Evolutionary conservation across 192 early-diverging fungal species (phyloP).

Genomic region (Rhizoclosmatium globosum): DNA sequence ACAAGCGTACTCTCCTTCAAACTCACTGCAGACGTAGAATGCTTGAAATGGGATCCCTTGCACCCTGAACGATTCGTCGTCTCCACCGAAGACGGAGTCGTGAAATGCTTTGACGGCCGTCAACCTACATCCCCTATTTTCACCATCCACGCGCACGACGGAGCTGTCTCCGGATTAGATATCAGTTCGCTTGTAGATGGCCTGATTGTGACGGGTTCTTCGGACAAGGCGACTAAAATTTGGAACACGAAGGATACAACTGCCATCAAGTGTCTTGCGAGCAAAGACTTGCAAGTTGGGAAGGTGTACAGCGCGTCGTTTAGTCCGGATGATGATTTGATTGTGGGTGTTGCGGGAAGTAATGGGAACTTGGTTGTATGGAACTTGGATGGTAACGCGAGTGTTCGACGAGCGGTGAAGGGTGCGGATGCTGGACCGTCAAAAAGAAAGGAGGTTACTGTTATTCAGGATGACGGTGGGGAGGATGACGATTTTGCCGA

Average conservation of each 20-base stretch:
- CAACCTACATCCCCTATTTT: constrained; percentile 67
- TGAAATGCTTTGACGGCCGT: constrained; percentile 89
- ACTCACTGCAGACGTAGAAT: constrained; percentile 89
- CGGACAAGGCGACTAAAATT: constrained; percentile 91
- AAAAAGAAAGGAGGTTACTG: constrained; percentile 12
- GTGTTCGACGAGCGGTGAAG: constrained; percentile 63
- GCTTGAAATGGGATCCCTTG: constrained; percentile 91
- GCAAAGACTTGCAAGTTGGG: constrained; percentile 81
- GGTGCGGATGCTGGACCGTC: constrained; percentile 23
- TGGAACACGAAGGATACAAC: constrained; percentile 85
- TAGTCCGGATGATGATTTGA: constrained; percentile 92
- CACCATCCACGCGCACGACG: constrained; percentile 94
- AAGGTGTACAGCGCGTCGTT: constrained; percentile 88
- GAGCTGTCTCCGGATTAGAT: constrained; percentile 87
- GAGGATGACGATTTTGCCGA: constrained; percentile 14
- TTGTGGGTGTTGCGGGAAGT: constrained; percentile 87
- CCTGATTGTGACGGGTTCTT: constrained; percentile 89
- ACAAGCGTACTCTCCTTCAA: constrained; percentile 71
- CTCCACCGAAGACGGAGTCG: constrained; percentile 89
- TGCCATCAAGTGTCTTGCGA: constrained; percentile 81
- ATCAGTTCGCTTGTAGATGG: constrained; percentile 81
- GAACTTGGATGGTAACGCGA: constrained; percentile 91
- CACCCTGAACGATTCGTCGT: constrained; percentile 69
- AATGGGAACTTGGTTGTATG: constrained; percentile 90
- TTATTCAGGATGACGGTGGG: constrained; percentile 31